A percentile compares a stretch with the other conserved stretches of the same genome.
Evolutionary conservation across 2,329 filamentous ascomycete species (phyloP).

Genomic region (Curvularia spicifera): DNA sequence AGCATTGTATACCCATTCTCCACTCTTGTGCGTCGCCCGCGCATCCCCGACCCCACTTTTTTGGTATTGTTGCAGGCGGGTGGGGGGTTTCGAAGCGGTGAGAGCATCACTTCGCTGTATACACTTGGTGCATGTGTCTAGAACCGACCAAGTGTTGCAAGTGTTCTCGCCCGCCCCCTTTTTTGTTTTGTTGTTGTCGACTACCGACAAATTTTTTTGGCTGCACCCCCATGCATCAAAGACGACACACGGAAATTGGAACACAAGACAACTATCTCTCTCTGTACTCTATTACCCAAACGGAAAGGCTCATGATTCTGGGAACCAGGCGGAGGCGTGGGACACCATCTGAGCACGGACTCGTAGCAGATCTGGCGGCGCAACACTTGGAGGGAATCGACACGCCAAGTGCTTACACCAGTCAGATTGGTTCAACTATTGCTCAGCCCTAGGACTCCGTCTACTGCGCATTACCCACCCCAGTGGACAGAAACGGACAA

Average conservation of each 20-base stretch:
- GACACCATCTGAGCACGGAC: slow-evolving; percentile 45
- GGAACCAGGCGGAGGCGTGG: slow-evolving; percentile 47
- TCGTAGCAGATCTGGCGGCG: slow-evolving; percentile 46
- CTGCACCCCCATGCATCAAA: too few species aligned
- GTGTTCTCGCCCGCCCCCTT: background rate
- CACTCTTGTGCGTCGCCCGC: slow-evolving; percentile 8
- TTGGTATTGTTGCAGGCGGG: slow-evolving; percentile 10
- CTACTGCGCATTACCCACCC: slow-evolving; percentile 23
- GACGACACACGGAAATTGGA: too few species aligned
- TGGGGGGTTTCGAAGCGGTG: slow-evolving; percentile 4
- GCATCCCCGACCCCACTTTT: slow-evolving; percentile 8
- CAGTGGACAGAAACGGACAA: slow-evolving; percentile 25
- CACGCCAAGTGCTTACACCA: background rate
- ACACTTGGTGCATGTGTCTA: slow-evolving; percentile 3
- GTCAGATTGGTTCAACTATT: slow-evolving; percentile 47
- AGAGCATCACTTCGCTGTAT: slow-evolving; percentile 1
- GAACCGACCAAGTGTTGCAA: slow-evolving; percentile 14
- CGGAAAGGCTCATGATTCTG: slow-evolving; percentile 34
- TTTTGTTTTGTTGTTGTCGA: slow-evolving; percentile 14
- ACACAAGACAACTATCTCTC: too few species aligned
- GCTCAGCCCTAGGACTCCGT: slow-evolving; percentile 50
- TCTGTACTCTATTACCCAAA: slow-evolving; percentile 16
- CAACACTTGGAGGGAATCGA: slow-evolving; percentile 21
- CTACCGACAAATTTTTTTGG: background rate
- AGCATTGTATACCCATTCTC: slow-evolving; percentile 5